These are phyloP conservation scores for Zymoseptoria tritici DNA, from an alignment of 2,329 filamentous ascomycete genomes.

Conservation along the genomic window DNA sequence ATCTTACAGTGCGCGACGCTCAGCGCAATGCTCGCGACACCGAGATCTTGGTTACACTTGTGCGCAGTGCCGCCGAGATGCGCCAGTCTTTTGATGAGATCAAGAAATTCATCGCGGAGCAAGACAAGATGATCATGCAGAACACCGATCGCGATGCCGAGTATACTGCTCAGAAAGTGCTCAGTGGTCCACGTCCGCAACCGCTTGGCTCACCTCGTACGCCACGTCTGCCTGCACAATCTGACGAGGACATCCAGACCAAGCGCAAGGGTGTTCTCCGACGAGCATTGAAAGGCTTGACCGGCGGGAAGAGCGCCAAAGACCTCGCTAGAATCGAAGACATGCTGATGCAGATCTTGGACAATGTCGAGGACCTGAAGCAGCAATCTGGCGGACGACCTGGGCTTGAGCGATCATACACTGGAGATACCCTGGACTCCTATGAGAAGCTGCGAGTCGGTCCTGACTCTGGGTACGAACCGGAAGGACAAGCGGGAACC, in stretches of 20 bases:
- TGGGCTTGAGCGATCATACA: slow-evolving; percentile 22
- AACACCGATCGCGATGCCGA: slow-evolving; percentile 84
- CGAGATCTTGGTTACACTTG: slow-evolving; percentile 88
- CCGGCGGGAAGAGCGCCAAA: slow-evolving; percentile 73
- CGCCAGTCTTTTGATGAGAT: slow-evolving; percentile 92
- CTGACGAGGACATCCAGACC: slow-evolving; percentile 51
- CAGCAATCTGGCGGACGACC: slow-evolving; percentile 24
- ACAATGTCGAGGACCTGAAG: slow-evolving; percentile 70
- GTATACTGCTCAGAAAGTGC: slow-evolving; percentile 69
- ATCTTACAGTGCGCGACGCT: slow-evolving; percentile 92
- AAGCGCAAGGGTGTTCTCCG: slow-evolving; percentile 95
- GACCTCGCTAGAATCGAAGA: slow-evolving; percentile 46
- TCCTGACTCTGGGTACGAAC: slow-evolving; percentile 70
- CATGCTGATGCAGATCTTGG: slow-evolving; percentile 75
- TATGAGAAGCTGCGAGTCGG: slow-evolving; percentile 64
- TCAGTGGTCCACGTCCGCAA: slow-evolving; percentile 79
- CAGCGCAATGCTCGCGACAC: slow-evolving; percentile 94
- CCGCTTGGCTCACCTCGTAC: slow-evolving; percentile 57
- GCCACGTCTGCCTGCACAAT: slow-evolving; percentile 42
- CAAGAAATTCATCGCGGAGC: slow-evolving; percentile 83
- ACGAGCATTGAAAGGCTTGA: slow-evolving; percentile 79
- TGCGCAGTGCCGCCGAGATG: slow-evolving; percentile 93
- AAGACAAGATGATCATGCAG: slow-evolving; percentile 81
- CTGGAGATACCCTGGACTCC: slow-evolving; percentile 51
- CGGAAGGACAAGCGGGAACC: slow-evolving; percentile 70